These are phyloP conservation scores for Salix dunnii DNA, from an alignment of 345 rosid species.

Conservation along the genomic window DNA sequence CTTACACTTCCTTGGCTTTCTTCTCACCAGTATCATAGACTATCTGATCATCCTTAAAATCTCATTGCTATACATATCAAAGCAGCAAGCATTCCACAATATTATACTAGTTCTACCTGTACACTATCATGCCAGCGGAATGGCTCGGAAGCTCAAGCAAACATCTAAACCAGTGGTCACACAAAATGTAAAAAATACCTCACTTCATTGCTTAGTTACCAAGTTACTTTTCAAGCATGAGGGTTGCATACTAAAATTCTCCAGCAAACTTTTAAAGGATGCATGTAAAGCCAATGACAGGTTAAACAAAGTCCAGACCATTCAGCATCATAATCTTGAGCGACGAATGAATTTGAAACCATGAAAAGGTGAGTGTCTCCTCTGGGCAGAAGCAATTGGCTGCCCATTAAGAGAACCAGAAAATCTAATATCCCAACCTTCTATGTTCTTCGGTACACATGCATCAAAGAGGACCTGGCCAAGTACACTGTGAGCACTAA, in stretches of 20 bases:
- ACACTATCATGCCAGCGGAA: conserved; percentile 22
- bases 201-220: background rate
- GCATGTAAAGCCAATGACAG: background rate
- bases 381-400: conserved; percentile 55
- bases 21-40: background rate
- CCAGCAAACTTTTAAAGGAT: conserved; percentile 6
- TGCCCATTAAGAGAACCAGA: conserved; percentile 64
- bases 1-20: background rate
- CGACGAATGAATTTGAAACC: conserved; percentile 50
- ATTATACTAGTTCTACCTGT: conserved; percentile 10
- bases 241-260: background rate
- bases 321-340: conserved; percentile 45
- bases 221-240: background rate
- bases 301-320: background rate
- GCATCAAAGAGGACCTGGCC: conserved; percentile 82
- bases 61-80: background rate
- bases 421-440: conserved; percentile 96
- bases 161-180: background rate
- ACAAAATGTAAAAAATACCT: conserved; percentile 10
- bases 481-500: conserved; percentile 79
- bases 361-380: conserved; percentile 47
- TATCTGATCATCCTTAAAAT: background rate
- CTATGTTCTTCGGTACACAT: conserved; percentile 84
- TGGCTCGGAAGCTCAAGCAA: conserved; percentile 1
- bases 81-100: background rate